Percentiles rank a stretch among this genome's conserved stretches.
Evolutionary conservation across 805 yeast genomes (phyloP).

Genomic region (Novakomyces olei): DNA sequence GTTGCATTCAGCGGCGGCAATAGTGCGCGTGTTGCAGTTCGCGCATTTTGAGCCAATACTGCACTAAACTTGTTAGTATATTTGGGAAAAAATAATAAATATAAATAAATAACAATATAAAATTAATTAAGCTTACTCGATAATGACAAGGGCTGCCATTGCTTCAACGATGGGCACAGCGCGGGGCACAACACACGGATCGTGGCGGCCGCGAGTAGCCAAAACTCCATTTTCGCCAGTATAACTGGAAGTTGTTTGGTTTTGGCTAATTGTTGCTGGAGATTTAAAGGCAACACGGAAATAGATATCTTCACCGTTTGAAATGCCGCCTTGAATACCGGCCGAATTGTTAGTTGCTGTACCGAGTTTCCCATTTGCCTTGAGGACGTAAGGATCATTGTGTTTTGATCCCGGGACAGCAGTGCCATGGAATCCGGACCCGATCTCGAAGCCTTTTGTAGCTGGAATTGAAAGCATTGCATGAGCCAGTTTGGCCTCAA

Average conservation of each 20-base stretch:
- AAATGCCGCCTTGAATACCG: conserved; percentile 95
- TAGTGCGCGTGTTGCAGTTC: conserved; percentile 4
- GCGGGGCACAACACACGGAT: conserved; percentile 94
- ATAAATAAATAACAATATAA: not conserved
- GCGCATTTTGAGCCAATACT: conserved; percentile 3
- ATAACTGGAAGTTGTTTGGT: conserved; percentile 70
- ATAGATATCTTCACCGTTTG: conserved; percentile 88
- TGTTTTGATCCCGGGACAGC: conserved; percentile 79
- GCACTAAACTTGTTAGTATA: no score
- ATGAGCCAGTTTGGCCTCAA: conserved; percentile 88
- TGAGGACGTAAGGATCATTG: conserved; percentile 56
- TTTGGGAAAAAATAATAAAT: not conserved
- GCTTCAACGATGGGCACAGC: conserved; percentile 97
- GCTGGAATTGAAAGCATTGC: conserved; percentile 97
- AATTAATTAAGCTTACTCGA: conserved; percentile 29
- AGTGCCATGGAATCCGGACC: conserved; percentile 87
- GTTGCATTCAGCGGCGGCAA: no score
- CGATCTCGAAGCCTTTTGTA: conserved; percentile 92
- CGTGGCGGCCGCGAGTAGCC: conserved; percentile 95
- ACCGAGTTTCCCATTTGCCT: conserved; percentile 39
- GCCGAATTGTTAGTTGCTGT: conserved; percentile 85
- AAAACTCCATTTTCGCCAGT: conserved; percentile 72
- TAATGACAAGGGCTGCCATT: conserved; percentile 86
- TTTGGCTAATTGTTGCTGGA: conserved; percentile 91
- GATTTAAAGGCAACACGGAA: conserved; percentile 94